Conservation (phyloP, 345 rosid genomes). For the Citrus medica region DNA sequence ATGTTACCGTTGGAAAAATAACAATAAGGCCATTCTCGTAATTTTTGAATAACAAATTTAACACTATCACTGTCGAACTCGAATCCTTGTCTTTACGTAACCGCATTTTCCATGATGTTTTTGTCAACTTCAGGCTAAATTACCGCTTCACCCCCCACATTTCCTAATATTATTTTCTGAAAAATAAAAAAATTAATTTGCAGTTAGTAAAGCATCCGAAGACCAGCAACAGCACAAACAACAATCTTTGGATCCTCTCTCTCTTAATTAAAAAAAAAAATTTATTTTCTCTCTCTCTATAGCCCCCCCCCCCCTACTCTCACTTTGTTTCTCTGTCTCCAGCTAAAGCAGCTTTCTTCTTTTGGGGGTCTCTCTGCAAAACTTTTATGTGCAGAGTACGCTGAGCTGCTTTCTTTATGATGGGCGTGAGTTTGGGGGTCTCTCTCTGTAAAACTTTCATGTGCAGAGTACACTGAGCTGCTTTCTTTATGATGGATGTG, state of each 20-base stretch:
- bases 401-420: slow-evolving; percentile 6
- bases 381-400: background rate
- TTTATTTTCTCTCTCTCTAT: background rate
- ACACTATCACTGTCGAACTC: background rate
- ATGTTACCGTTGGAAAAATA: background rate
- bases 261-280: background rate
- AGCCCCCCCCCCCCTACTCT: background rate
- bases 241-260: slow-evolving; percentile 15
- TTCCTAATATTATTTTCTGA: background rate
- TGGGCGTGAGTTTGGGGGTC: background rate
- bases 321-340: background rate
- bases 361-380: slow-evolving; percentile 23
- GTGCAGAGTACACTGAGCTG: background rate
- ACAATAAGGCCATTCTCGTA: background rate
- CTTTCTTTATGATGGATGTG: slow-evolving; percentile 2
- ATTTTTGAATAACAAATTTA: background rate
- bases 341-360: slow-evolving; percentile 7
- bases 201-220: slow-evolving; percentile 12
- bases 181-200: background rate
- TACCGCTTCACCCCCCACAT: background rate
- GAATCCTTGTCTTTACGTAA: background rate
- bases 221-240: background rate
- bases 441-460: slow-evolving; percentile 25
- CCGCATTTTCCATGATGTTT: background rate
- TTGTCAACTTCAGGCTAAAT: background rate